Evolutionary conservation across 106 monocot genomes (phyloP).

Genomic region (Xerophyta viscosa): DNA sequence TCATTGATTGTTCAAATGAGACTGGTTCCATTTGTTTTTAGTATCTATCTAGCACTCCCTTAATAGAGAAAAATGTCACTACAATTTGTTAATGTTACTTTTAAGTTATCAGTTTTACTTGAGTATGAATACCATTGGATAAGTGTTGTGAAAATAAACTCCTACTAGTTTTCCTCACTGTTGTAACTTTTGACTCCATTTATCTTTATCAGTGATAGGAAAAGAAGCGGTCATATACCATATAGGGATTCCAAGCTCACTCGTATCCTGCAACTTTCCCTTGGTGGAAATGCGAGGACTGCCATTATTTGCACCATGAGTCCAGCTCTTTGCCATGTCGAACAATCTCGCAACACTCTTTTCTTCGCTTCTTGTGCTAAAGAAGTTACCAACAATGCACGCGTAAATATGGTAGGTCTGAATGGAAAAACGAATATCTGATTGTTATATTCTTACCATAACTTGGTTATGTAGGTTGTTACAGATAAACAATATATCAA

Average conservation of each 20-base stretch:
- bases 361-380: conserved; percentile 93
- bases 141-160: too few relatives aligned
- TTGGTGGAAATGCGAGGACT: conserved; percentile 93
- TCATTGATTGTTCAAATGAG: too few relatives aligned
- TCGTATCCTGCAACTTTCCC: conserved; percentile 81
- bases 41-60: too few relatives aligned
- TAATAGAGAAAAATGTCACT: too few relatives aligned
- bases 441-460: too few relatives aligned
- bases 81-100: too few relatives aligned
- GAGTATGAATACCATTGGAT: too few relatives aligned
- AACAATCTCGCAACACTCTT: conserved; percentile 93
- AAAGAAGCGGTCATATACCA: conserved; percentile 81
- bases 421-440: neutral
- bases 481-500: conserved; percentile 92
- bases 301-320: conserved; percentile 98
- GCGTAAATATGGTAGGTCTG: conserved; percentile 76
- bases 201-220: conserved; percentile 54
- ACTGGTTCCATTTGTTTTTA: too few relatives aligned
- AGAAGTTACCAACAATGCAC: conserved; percentile 80
- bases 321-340: conserved; percentile 78
- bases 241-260: conserved; percentile 97
- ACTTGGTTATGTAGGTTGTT: conserved; percentile 46
- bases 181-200: too few relatives aligned
- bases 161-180: too few relatives aligned
- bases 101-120: too few relatives aligned